phyloP scores from a whole-genome alignment of 495 filamentous ascomycete genomes.

The Aspergillus panamensis region DNA sequence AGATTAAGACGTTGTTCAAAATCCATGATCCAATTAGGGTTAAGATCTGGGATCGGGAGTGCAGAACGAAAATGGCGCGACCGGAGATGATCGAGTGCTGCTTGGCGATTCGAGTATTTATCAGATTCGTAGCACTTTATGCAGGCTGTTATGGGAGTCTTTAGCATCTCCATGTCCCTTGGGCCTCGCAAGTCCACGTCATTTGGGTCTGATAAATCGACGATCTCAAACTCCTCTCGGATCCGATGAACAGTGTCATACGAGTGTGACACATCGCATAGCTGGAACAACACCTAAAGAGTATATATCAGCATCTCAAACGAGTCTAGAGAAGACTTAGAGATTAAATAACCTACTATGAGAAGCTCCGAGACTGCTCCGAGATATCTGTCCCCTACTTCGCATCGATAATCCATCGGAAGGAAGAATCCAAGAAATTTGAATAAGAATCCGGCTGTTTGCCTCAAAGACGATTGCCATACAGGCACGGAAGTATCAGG shows the following conservation, averaged over 20 bases:
- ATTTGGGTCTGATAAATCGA: not conserved
- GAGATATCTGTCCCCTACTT: not conserved
- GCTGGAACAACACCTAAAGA: not conserved
- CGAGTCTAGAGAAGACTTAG: not conserved
- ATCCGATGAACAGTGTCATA: not conserved
- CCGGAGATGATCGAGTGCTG: not conserved
- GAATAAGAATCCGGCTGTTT: not conserved
- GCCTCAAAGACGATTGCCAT: not conserved
- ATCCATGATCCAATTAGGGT: not conserved
- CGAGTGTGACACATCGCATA: not conserved
- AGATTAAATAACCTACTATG: not conserved
- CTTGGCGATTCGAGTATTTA: not conserved
- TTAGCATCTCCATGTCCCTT: not conserved
- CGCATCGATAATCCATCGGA: conserved; percentile 1
- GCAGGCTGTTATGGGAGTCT: not conserved
- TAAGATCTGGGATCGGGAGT: not conserved
- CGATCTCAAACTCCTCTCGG: not conserved
- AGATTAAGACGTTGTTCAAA: not conserved
- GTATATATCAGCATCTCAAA: too few relatives aligned
- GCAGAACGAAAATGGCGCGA: not conserved
- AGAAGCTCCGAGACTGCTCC: not conserved
- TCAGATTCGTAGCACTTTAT: not conserved
- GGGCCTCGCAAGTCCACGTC: not conserved
- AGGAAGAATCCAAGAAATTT: not conserved
- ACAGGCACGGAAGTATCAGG: not conserved